phyloP scores from a whole-genome alignment of 768 basidiomycete species.

The Tubosaeta brunneosetosa region DNA sequence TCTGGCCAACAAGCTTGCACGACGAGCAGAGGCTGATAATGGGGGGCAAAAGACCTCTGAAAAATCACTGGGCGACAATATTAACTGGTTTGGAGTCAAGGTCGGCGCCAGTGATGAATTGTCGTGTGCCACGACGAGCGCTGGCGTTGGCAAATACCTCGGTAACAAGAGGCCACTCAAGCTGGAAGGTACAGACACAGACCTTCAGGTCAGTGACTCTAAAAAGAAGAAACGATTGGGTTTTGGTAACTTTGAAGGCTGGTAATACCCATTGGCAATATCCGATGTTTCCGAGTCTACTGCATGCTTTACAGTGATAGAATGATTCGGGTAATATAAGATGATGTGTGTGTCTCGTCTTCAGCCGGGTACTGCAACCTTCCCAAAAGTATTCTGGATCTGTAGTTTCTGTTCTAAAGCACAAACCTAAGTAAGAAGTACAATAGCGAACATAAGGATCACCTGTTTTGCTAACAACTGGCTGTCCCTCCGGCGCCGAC shows the following conservation, averaged over 20 bases:
- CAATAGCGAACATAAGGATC: not conserved
- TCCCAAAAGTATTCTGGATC: constrained; percentile 1
- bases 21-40: constrained; percentile 27
- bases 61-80: constrained; percentile 59
- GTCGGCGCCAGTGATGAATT: constrained; percentile 49
- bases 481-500: constrained; percentile 46
- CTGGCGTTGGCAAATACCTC: constrained; percentile 78
- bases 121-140: constrained; percentile 26
- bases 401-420: constrained; percentile 3
- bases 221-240: constrained; percentile 83
- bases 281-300: not conserved
- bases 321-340: constrained; percentile 5
- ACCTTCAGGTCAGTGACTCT: constrained; percentile 37
- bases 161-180: constrained; percentile 46
- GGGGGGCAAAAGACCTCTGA: constrained; percentile 33
- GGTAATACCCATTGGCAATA: constrained; percentile 39
- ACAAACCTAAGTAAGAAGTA: constrained; percentile 3
- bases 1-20: constrained; percentile 70
- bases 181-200: constrained; percentile 16
- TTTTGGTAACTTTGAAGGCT: constrained; percentile 87
- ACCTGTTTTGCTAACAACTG: constrained; percentile 33
- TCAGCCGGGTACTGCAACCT: constrained; percentile 21
- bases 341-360: not conserved
- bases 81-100: constrained; percentile 89
- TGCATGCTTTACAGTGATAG: constrained; percentile 10